Conservation (phyloP, 169 alveolate genomes). For the Plasmodium fragile region DNA sequence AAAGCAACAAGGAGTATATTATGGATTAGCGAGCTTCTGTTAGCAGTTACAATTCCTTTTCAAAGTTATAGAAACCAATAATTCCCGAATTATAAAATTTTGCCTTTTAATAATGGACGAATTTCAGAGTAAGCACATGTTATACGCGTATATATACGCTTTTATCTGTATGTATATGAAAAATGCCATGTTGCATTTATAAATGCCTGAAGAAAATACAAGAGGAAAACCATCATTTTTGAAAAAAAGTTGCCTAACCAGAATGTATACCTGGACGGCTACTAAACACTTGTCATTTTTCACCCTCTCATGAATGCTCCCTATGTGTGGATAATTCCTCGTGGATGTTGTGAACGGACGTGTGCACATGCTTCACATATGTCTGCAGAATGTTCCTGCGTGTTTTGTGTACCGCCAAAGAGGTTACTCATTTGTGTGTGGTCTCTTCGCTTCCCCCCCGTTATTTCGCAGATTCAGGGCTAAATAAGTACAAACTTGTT, state of each 20-base stretch:
- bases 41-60: constrained; percentile 4
- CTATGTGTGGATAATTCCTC: neutral
- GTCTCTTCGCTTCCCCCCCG: neutral
- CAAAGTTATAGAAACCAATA: constrained; percentile 16
- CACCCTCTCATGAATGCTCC: neutral
- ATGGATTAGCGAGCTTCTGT: constrained; percentile 31
- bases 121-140: constrained; percentile 44
- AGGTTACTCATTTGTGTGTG: constrained; percentile 2
- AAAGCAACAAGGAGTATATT: constrained; percentile 15
- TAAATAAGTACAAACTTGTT: constrained; percentile 93
- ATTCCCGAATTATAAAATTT: constrained; percentile 19
- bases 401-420: neutral
- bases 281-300: neutral
- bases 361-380: neutral
- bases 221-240: neutral
- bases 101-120: constrained; percentile 49
- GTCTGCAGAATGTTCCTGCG: neutral
- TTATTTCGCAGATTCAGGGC: constrained; percentile 65
- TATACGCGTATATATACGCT: neutral
- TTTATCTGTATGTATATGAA: neutral
- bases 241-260: neutral
- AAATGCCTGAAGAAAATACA: neutral
- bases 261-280: neutral
- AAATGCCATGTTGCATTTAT: neutral
- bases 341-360: neutral